Conservation (phyloP, 768 basidiomycete genomes). For the Pleurotus salmoneostramineus region DNA sequence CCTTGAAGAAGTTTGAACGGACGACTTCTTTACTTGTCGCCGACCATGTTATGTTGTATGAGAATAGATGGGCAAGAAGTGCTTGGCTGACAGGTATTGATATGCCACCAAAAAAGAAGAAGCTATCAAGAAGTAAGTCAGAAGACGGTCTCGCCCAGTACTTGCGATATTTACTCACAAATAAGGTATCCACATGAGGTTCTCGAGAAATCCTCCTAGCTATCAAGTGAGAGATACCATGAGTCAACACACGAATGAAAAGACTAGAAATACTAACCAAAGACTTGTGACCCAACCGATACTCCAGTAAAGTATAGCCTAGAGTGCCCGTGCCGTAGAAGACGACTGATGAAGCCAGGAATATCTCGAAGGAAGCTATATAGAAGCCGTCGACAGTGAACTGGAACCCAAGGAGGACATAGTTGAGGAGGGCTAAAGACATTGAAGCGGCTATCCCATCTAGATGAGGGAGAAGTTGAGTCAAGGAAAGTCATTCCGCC, state of each 20-base stretch:
- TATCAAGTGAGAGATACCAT: conserved; percentile 22
- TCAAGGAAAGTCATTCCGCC: no score
- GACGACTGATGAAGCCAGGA: conserved; percentile 70
- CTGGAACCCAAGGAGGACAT: conserved; percentile 68
- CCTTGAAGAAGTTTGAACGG: conserved; percentile 85
- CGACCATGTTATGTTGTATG: conserved; percentile 53
- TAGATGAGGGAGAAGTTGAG: no score
- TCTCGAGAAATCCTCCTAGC: conserved; percentile 51
- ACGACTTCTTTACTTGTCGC: conserved; percentile 77
- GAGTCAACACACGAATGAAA: conserved; percentile 4
- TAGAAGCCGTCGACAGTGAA: conserved; percentile 75
- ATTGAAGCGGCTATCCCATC: conserved; percentile 65
- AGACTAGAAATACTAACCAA: conserved; percentile 24
- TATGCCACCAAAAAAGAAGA: conserved; percentile 77
- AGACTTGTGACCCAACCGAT: conserved; percentile 60
- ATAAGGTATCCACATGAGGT: conserved; percentile 68
- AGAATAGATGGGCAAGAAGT: conserved; percentile 61
- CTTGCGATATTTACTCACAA: conserved; percentile 48
- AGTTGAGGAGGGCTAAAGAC: conserved; percentile 68
- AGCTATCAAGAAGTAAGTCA: conserved; percentile 34
- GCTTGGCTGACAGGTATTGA: conserved; percentile 68
- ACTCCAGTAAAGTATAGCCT: conserved; percentile 72
- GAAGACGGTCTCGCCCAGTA: neutral
- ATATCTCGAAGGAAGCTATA: conserved; percentile 78
- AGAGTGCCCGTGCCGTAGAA: conserved; percentile 74